Evolutionary conservation across 2,329 filamentous ascomycete species (phyloP).

Genomic region (Botrytis sinoallii): DNA sequence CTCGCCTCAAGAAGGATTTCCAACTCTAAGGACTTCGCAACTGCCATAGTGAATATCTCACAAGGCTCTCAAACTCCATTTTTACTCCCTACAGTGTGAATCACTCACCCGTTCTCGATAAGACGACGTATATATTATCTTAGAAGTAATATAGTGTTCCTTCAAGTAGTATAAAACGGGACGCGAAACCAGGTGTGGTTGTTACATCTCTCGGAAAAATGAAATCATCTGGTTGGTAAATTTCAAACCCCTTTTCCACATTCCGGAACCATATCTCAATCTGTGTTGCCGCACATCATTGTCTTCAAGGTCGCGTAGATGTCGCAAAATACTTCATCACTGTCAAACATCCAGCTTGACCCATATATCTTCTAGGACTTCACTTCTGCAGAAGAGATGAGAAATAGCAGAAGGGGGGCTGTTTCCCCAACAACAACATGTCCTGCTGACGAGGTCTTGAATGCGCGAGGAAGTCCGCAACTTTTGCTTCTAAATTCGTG

Average conservation of each 20-base stretch:
- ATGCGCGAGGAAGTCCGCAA: neutral
- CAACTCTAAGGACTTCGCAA: neutral
- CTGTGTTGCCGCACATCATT: neutral
- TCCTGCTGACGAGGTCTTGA: neutral
- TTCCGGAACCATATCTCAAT: neutral
- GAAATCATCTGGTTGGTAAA: too few species aligned
- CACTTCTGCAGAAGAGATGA: neutral
- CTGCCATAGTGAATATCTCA: neutral
- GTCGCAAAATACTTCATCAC: neutral
- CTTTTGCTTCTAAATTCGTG: neutral
- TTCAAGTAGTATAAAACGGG: neutral
- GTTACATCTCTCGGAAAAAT: neutral
- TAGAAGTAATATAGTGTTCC: neutral
- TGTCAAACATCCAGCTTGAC: neutral
- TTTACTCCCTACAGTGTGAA: neutral
- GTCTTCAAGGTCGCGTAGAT: neutral
- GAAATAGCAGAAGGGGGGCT: neutral
- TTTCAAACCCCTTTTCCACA: neutral
- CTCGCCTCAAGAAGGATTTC: neutral
- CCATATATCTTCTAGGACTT: neutral
- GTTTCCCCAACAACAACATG: neutral
- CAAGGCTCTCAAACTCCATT: neutral
- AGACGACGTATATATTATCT: neutral
- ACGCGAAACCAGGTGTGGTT: neutral
- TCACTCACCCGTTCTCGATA: fast-evolving